Base-by-base conservation (phyloP, 257 asterid species). In the Primulina eburnea region DNA sequence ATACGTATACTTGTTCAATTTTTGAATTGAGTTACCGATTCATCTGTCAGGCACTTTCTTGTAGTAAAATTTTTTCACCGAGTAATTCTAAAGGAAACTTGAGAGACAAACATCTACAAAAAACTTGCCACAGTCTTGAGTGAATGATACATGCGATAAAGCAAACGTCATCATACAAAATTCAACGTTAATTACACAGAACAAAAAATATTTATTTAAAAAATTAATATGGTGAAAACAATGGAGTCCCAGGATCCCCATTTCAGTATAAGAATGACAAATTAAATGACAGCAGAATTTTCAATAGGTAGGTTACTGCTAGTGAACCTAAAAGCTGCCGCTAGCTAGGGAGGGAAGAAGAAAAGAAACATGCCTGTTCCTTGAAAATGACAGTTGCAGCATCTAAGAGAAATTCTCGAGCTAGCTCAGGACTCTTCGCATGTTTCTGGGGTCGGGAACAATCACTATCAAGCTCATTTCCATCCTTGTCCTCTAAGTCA, bases 401-500 rank as follows among this genome's bases (percentile, higher is more conserved):
- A 84, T 94, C 99, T 65, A 94, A 83, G 80, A 94, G 99, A 82
- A 94, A 94, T 80, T 94, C 99, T 52, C 96, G 93, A 78, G 99
- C 99, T 79, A 94, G 98, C 81, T 94, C 99, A 79, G 99, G 98
- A 80, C 98, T 94, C 92, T 94, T 94, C 30, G 99, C 98, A 78
- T 94, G 99, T 81, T 94, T 94, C 75, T 91, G 99, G 71, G 99
- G 99, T 71, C 98, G 97, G 77, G 97, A 84, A 76, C 97, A 91
- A 74, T 94, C 99, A 67, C 92, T 90, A 71, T 91, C 98, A 52
- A 91, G 78, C 71, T 94, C 99, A 77, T 82, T 89, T 62, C 90
- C 97, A 65, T 94, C 99, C 93, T 94, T 94, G 75, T 94, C 98
- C 90, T 89, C 79, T 78, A 92, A 89, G 69, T 94, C 99, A 82